Evolutionary conservation across 345 rosid genomes (phyloP).

Genomic region (Leavenworthia alabamica): DNA sequence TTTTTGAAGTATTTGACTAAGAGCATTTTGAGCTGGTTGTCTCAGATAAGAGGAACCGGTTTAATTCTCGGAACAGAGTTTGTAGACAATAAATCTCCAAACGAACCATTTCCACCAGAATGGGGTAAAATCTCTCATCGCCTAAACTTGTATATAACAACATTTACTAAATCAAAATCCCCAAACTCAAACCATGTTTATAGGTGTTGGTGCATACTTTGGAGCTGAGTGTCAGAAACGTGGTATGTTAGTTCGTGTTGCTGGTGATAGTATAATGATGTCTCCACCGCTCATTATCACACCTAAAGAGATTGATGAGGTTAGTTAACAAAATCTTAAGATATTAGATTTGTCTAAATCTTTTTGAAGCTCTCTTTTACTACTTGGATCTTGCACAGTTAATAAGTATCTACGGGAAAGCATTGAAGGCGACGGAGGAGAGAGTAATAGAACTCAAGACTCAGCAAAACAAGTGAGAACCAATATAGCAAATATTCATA

Average conservation of each 20-base stretch:
- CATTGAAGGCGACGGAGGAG: conserved; percentile 74
- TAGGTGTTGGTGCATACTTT: conserved; percentile 80
- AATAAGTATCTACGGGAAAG: conserved; percentile 60
- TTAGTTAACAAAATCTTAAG: conserved; percentile 6
- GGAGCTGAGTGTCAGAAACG: conserved; percentile 77
- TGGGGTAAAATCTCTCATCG: conserved; percentile 69
- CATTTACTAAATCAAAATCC: too few relatives aligned
- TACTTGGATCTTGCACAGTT: conserved; percentile 46
- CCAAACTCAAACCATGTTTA: too few relatives aligned
- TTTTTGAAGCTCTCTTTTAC: not conserved
- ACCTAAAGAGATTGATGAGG: conserved; percentile 75
- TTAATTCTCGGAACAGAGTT: conserved; percentile 92
- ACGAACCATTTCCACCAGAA: conserved; percentile 83
- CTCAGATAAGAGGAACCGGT: conserved; percentile 90
- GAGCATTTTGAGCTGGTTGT: conserved; percentile 10
- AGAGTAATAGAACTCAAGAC: conserved; percentile 77
- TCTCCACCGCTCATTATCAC: conserved; percentile 75
- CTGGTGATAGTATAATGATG: conserved; percentile 92
- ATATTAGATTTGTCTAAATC: not conserved
- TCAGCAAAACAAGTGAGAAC: conserved; percentile 37
- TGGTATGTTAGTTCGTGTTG: conserved; percentile 81
- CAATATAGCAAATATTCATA: too few relatives aligned
- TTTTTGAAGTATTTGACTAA: not conserved
- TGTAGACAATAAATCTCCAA: conserved; percentile 75
- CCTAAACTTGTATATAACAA: too few relatives aligned